These are phyloP conservation scores for Podospora fimiseda DNA, from an alignment of 495 filamentous ascomycete genomes.

Conservation along the genomic window DNA sequence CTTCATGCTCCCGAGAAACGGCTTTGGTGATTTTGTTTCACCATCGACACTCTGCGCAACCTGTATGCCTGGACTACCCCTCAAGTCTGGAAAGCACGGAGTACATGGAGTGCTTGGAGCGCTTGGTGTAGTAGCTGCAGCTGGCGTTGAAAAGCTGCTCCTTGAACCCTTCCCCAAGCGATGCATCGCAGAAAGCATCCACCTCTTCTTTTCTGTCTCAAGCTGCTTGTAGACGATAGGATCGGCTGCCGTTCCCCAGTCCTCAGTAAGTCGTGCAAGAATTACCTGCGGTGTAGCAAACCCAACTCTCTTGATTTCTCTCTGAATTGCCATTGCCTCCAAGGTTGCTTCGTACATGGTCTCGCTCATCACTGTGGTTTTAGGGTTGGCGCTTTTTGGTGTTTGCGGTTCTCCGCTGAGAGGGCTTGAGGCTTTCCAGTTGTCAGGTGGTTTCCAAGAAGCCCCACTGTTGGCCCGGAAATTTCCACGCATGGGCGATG, in stretches of 20 bases:
- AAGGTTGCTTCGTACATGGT: conserved; percentile 25
- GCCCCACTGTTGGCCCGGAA: not conserved
- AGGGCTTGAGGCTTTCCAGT: conserved; percentile 9
- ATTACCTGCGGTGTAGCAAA: conserved; percentile 37
- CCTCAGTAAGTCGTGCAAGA: conserved; percentile 39
- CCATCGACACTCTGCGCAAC: too few species aligned
- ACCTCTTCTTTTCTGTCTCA: conserved; percentile 22
- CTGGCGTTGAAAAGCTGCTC: too few species aligned
- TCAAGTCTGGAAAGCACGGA: too few species aligned
- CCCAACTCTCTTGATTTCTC: conserved; percentile 38
- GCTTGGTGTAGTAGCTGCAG: too few species aligned
- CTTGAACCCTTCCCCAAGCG: not conserved
- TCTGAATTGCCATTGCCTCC: conserved; percentile 22
- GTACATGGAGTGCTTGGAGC: too few species aligned
- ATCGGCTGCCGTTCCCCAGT: conserved; percentile 33
- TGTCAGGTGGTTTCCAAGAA: conserved; percentile 5
- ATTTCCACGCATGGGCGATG: not conserved
- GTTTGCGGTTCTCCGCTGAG: not conserved
- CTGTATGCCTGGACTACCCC: too few species aligned
- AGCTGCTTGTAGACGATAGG: conserved; percentile 33
- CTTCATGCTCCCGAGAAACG: not conserved
- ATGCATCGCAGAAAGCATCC: conserved; percentile 35
- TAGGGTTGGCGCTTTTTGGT: not conserved
- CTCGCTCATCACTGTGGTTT: conserved; percentile 13
- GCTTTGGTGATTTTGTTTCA: not conserved